These are phyloP conservation scores for Nakazawaea anatomiae DNA, from an alignment of 805 yeast genomes.

Conservation along the genomic window DNA sequence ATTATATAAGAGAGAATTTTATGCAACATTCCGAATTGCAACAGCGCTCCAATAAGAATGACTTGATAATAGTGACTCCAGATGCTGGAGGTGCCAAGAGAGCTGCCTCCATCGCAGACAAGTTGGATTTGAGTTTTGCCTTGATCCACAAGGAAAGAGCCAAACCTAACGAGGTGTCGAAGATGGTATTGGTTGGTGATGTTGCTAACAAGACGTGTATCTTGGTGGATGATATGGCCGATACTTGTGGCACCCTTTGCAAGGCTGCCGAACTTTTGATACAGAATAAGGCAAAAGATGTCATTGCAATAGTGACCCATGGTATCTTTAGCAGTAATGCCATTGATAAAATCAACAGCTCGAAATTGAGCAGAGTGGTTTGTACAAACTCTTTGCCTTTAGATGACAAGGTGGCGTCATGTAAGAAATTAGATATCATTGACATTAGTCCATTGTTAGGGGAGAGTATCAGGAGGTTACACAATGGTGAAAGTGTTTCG, in stretches of 20 bases:
- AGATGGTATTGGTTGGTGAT: slow-evolving; percentile 96
- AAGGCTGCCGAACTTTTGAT: slow-evolving; percentile 84
- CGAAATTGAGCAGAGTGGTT: slow-evolving; percentile 66
- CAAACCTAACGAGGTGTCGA: slow-evolving; percentile 88
- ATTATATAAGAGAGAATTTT: slow-evolving; percentile 68
- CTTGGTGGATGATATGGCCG: slow-evolving; percentile 96
- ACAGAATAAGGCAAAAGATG: slow-evolving; percentile 75
- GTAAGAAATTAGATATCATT: slow-evolving; percentile 70
- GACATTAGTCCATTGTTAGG: slow-evolving; percentile 87
- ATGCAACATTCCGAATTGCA: slow-evolving; percentile 22
- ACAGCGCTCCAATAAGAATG: slow-evolving; percentile 24
- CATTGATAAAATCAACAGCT: slow-evolving; percentile 58
- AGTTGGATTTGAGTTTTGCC: slow-evolving; percentile 88
- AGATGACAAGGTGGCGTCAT: slow-evolving; percentile 48
- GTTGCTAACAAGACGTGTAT: slow-evolving; percentile 79
- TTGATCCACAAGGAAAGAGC: slow-evolving; percentile 95
- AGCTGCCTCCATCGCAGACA: slow-evolving; percentile 91
- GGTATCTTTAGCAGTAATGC: slow-evolving; percentile 91
- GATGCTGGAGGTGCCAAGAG: slow-evolving; percentile 99
- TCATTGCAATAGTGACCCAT: slow-evolving; percentile 92
- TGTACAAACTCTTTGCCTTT: slow-evolving; percentile 95
- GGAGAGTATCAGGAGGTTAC: slow-evolving; percentile 90
- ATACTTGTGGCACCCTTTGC: slow-evolving; percentile 93
- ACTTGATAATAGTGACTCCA: slow-evolving; percentile 84
- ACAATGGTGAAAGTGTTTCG: slow-evolving; percentile 93